phyloP scores from a whole-genome alignment of 768 basidiomycete species.

The Tulasnella calospora region DNA sequence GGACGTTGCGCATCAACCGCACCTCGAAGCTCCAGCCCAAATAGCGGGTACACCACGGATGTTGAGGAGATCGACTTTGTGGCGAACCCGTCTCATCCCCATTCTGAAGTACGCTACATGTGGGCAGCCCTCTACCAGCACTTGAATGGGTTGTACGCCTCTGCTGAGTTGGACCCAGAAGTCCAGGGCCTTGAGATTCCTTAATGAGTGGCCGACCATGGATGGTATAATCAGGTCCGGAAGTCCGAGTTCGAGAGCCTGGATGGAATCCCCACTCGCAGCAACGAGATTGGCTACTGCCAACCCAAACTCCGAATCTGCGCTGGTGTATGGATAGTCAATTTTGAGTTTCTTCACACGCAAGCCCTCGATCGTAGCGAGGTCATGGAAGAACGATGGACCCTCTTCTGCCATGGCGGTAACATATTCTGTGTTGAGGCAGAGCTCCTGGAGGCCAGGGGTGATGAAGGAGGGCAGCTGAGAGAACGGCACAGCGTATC shows the following conservation, averaged over 20 bases:
- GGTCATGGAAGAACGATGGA: neutral
- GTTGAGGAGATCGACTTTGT: neutral
- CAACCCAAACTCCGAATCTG: neutral
- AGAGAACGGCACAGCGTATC: neutral
- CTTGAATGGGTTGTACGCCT: neutral
- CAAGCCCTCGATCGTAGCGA: neutral
- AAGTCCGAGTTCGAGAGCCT: neutral
- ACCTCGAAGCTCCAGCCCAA: neutral
- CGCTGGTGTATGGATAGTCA: neutral
- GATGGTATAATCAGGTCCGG: neutral
- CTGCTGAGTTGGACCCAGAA: neutral
- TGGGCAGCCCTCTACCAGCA: neutral
- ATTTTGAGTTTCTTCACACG: neutral
- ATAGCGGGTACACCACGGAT: neutral
- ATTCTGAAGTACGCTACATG: neutral
- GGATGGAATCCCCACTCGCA: neutral
- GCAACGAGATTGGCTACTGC: too few relatives aligned
- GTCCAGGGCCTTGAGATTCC: neutral
- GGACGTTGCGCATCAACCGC: neutral
- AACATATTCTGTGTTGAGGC: neutral
- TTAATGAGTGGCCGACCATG: neutral
- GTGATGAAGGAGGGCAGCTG: neutral
- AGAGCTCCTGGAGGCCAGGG: neutral
- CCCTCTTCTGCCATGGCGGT: neutral
- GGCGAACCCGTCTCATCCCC: neutral